Conservation (phyloP, 176 grass and related monocot species). For the Pontederia paniculata region DNA sequence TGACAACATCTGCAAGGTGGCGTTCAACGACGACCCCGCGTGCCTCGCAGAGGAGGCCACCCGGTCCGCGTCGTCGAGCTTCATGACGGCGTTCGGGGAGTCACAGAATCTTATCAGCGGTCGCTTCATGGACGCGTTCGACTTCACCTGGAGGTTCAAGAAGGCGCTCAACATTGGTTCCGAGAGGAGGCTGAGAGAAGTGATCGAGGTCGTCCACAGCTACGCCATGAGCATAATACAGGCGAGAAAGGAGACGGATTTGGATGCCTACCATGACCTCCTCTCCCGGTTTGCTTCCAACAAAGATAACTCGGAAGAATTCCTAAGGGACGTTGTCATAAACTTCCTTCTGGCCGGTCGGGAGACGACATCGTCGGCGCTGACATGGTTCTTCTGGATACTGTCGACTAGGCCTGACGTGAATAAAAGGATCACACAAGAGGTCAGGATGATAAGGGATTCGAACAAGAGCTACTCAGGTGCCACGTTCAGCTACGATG, state of each 20-base stretch:
- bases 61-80: conserved; percentile 1
- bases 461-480: background rate
- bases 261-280: conserved; percentile 22
- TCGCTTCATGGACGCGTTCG: conserved; percentile 24
- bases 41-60: conserved; percentile 26
- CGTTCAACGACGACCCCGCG: conserved; percentile 37
- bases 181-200: conserved; percentile 22
- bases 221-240: conserved; percentile 37
- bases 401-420: conserved; percentile 4
- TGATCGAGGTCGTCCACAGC: conserved; percentile 20
- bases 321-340: conserved; percentile 24
- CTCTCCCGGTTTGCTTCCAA: conserved; percentile 26
- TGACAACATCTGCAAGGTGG: conserved; percentile 53
- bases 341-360: conserved; percentile 38
- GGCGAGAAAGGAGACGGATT: conserved; percentile 9
- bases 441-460: background rate
- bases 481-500: conserved; percentile 18
- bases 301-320: conserved; percentile 6
- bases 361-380: conserved; percentile 34
- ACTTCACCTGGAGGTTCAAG: conserved; percentile 31
- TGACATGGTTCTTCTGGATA: conserved; percentile 51
- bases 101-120: conserved; percentile 25
- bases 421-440: background rate
- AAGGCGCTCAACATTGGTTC: conserved; percentile 34
- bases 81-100: conserved; percentile 35